These are phyloP conservation scores for Neurospora cerealis DNA, from an alignment of 495 filamentous ascomycete species.

Conservation along the genomic window DNA sequence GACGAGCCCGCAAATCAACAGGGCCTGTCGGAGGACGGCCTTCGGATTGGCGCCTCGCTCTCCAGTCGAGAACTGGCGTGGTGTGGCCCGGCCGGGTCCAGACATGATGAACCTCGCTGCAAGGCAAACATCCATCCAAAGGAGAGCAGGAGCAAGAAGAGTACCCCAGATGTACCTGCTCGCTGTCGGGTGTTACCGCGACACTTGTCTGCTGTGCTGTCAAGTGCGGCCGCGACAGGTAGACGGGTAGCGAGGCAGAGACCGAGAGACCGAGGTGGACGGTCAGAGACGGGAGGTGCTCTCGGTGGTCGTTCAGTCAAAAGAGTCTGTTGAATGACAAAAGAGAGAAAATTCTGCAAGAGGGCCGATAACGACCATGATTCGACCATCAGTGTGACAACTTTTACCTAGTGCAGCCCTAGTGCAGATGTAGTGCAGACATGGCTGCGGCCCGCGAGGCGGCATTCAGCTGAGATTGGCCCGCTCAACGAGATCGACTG, in stretches of 20 bases:
- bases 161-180: conserved; percentile 9
- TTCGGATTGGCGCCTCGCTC: conserved; percentile 23
- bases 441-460: conserved; percentile 26
- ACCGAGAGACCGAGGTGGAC: conserved; percentile 6
- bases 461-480: conserved; percentile 29
- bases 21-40: background rate
- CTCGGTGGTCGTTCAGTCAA: conserved; percentile 1
- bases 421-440: conserved; percentile 17
- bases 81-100: background rate
- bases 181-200: conserved; percentile 16
- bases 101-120: background rate
- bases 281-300: background rate
- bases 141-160: background rate
- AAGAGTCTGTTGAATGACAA: background rate
- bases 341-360: conserved; percentile 5
- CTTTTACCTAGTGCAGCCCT: conserved; percentile 22
- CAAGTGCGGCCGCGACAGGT: background rate
- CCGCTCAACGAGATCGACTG: conserved; percentile 23
- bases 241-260: conserved; percentile 12
- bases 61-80: conserved; percentile 9
- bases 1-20: conserved; percentile 15
- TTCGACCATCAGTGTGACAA: conserved; percentile 26
- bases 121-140: background rate
- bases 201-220: conserved; percentile 11
- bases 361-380: conserved; percentile 15